These are phyloP conservation scores for Pelargonium myrrhifolium DNA, from an alignment of 441 rosid genomes.

Conservation along the genomic window DNA sequence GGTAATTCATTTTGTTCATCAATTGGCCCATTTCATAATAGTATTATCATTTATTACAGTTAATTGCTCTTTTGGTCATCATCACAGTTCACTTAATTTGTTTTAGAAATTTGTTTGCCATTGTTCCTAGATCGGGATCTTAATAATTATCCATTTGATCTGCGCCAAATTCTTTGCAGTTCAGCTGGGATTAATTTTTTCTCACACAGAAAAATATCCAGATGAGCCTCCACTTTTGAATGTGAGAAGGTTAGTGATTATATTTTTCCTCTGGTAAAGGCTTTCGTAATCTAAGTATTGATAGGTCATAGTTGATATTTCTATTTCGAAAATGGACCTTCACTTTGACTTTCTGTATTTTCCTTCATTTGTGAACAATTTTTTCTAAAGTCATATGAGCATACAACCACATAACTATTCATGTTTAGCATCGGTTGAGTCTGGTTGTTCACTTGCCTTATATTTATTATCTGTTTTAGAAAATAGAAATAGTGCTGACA, in stretches of 20 bases:
- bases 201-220: slow-evolving; percentile 83
- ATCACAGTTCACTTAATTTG: slow-evolving; percentile 10
- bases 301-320: too few species aligned
- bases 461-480: background rate
- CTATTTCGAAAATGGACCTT: too few species aligned
- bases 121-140: slow-evolving; percentile 11
- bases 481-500: too few species aligned
- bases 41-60: background rate
- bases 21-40: slow-evolving; percentile 8
- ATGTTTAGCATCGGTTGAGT: background rate
- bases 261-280: slow-evolving; percentile 6
- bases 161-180: slow-evolving; percentile 49
- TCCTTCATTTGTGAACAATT: too few species aligned
- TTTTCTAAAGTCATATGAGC: background rate
- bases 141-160: background rate
- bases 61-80: background rate
- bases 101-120: slow-evolving; percentile 11
- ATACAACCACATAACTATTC: background rate
- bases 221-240: slow-evolving; percentile 80
- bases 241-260: slow-evolving; percentile 53
- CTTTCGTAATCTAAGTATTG: too few species aligned
- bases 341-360: too few species aligned
- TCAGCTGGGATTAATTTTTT: slow-evolving; percentile 75
- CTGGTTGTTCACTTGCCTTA: background rate
- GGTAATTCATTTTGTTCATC: slow-evolving; percentile 29